phyloP scores from a whole-genome alignment of 805 yeast species.

The Wickerhamomyces sydowiorum region DNA sequence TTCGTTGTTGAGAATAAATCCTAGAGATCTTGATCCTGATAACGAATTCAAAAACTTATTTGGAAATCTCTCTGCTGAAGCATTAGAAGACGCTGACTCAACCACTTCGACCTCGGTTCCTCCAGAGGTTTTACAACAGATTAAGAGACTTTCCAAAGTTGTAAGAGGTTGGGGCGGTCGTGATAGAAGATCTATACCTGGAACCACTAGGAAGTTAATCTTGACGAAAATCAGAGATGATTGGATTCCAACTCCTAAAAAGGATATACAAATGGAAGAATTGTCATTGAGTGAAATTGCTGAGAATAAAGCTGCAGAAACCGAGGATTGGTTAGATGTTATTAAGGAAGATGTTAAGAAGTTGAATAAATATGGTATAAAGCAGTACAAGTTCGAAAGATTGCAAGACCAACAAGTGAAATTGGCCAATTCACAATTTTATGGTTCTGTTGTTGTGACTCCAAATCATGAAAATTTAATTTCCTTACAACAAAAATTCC shows the following conservation, averaged over 20 bases:
- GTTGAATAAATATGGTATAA: slow-evolving; percentile 40
- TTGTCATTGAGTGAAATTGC: slow-evolving; percentile 34
- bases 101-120: slow-evolving; percentile 65
- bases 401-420: slow-evolving; percentile 26
- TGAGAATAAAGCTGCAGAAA: slow-evolving; percentile 24
- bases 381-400: slow-evolving; percentile 49
- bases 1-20: slow-evolving; percentile 37
- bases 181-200: slow-evolving; percentile 70
- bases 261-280: slow-evolving; percentile 58
- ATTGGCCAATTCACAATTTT: slow-evolving; percentile 41
- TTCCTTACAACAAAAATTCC: slow-evolving; percentile 45
- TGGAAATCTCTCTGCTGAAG: slow-evolving; percentile 63
- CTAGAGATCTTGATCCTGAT: slow-evolving; percentile 66
- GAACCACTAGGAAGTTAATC: slow-evolving; percentile 58
- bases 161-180: slow-evolving; percentile 84
- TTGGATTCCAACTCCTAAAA: slow-evolving; percentile 67
- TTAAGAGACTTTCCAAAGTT: slow-evolving; percentile 42
- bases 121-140: slow-evolving; percentile 62
- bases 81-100: slow-evolving; percentile 69
- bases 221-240: slow-evolving; percentile 73
- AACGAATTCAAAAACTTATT: slow-evolving; percentile 64
- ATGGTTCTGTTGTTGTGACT: slow-evolving; percentile 58
- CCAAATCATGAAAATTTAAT: slow-evolving; percentile 77
- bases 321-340: slow-evolving; percentile 45
- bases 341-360: slow-evolving; percentile 33